A percentile compares a stretch with the other conserved stretches of the same genome.
Conservation (phyloP, 1,284 basidiomycete species). For the Lentinula novae-zelandiae region DNA sequence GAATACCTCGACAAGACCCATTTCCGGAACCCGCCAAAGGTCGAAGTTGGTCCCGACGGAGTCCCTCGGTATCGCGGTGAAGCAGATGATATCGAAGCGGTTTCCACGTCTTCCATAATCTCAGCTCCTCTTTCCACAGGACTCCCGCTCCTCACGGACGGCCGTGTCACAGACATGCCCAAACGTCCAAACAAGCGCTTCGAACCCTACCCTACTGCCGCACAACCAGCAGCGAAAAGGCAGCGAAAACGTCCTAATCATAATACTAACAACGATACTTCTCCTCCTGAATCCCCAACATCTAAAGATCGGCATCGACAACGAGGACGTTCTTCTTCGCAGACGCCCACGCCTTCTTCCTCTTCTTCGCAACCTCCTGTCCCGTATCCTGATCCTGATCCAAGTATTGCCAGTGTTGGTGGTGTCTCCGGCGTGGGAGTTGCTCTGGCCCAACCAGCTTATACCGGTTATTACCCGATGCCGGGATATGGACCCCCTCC, state of each 20-base stretch:
- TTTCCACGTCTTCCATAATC: slow-evolving; percentile 37
- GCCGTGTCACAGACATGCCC: slow-evolving; percentile 28
- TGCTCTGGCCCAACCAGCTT: background rate
- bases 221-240: slow-evolving; percentile 28
- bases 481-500: background rate
- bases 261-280: slow-evolving; percentile 11
- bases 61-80: slow-evolving; percentile 78
- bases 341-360: background rate
- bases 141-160: slow-evolving; percentile 49
- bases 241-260: slow-evolving; percentile 24
- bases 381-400: background rate
- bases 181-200: slow-evolving; percentile 43
- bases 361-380: background rate
- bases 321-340: background rate
- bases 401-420: background rate
- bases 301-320: background rate
- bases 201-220: slow-evolving; percentile 39
- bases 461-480: background rate
- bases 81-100: slow-evolving; percentile 59
- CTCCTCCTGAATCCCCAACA: slow-evolving; percentile 1
- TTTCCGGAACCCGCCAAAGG: slow-evolving; percentile 87
- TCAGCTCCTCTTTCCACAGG: slow-evolving; percentile 47
- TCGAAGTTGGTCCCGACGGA: slow-evolving; percentile 82
- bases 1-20: slow-evolving; percentile 90
- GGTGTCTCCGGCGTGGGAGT: too few relatives aligned